A percentile compares a stretch with the other conserved stretches of the same genome.
These are phyloP conservation scores for Ceratobasidium sp. DNA, from an alignment of 1,284 basidiomycete genomes.

Conservation along the genomic window DNA sequence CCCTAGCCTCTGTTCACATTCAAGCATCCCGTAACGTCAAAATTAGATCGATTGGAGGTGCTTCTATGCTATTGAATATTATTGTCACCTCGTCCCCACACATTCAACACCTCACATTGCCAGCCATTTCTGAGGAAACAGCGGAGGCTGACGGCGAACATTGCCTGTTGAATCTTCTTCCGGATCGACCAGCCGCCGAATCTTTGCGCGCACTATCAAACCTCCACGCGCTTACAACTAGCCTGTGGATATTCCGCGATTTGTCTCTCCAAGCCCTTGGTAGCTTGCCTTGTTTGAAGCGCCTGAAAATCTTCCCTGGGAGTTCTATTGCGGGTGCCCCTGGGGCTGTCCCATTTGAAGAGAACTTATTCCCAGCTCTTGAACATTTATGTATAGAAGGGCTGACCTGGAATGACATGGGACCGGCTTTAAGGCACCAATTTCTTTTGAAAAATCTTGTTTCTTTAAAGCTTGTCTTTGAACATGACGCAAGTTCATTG, in stretches of 20 bases:
- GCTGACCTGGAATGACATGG: neutral
- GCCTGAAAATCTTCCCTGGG: neutral
- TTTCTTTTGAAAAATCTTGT: neutral
- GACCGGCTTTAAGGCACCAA: neutral
- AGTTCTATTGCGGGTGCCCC: neutral
- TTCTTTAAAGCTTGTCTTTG: neutral
- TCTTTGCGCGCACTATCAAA: neutral
- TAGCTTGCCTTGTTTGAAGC: neutral
- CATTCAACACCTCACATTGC: slow-evolving; percentile 70
- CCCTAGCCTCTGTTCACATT: neutral
- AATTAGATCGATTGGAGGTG: no score
- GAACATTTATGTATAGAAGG: neutral
- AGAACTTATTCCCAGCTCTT: neutral
- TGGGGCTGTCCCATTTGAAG: neutral
- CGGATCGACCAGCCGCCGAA: neutral
- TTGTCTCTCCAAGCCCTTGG: neutral
- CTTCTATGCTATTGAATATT: neutral
- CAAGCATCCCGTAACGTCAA: no score
- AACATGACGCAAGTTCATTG: neutral
- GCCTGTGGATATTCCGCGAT: neutral
- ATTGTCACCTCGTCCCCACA: slow-evolving; percentile 86
- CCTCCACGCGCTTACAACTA: neutral
- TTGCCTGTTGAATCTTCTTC: neutral
- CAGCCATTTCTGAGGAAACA: neutral
- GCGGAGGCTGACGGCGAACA: neutral